phyloP scores from a whole-genome alignment of 305 asterid species.

The Solanum hybrid region DNA sequence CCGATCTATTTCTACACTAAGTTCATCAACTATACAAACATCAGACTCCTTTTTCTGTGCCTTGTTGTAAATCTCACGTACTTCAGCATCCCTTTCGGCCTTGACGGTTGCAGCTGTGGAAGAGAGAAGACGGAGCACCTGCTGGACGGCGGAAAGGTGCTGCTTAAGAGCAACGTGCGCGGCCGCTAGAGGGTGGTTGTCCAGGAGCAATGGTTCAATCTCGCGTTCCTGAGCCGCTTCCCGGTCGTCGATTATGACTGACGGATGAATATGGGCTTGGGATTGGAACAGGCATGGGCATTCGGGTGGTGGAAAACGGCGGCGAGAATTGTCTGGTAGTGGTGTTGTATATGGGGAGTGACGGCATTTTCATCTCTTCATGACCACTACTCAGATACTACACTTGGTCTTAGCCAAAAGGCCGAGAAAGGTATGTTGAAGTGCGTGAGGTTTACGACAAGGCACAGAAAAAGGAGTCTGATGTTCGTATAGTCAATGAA shows the following conservation, averaged over 20 bases:
- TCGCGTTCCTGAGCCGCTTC: slow-evolving; percentile 48
- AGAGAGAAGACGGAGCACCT: slow-evolving; percentile 54
- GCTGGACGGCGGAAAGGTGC: slow-evolving; percentile 40
- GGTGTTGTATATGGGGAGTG: neutral
- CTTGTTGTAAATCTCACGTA: slow-evolving; percentile 55
- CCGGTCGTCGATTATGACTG: slow-evolving; percentile 31
- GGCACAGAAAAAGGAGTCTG: slow-evolving; percentile 44
- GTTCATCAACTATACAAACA: slow-evolving; percentile 30
- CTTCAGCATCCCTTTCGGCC: slow-evolving; percentile 60
- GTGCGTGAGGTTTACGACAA: slow-evolving; percentile 60
- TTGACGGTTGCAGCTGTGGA: slow-evolving; percentile 44
- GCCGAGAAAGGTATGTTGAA: slow-evolving; percentile 49
- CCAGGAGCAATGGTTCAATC: slow-evolving; percentile 50
- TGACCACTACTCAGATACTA: slow-evolving; percentile 19
- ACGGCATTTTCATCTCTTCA: neutral
- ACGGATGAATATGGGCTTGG: slow-evolving; percentile 14
- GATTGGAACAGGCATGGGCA: neutral
- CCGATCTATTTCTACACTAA: slow-evolving; percentile 36
- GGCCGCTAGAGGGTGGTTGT: slow-evolving; percentile 72
- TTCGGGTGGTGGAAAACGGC: neutral
- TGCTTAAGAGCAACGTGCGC: slow-evolving; percentile 58
- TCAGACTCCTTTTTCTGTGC: slow-evolving; percentile 49
- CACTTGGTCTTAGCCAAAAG: slow-evolving; percentile 51
- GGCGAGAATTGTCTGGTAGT: neutral
- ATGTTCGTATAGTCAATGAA: slow-evolving; percentile 36